phyloP scores from a whole-genome alignment of 2,329 filamentous ascomycete genomes.

The Biscogniauxia sp. region DNA sequence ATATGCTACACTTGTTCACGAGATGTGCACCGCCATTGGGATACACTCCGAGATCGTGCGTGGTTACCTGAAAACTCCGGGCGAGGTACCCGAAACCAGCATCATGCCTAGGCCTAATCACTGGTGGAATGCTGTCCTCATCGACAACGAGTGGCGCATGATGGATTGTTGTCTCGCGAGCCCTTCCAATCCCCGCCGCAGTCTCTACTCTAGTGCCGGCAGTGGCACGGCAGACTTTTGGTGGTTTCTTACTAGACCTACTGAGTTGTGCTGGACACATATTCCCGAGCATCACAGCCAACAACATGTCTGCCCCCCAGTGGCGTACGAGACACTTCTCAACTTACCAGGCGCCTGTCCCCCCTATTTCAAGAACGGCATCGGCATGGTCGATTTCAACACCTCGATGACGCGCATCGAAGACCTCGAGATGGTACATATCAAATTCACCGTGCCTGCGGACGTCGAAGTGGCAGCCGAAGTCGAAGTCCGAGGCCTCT shows the following conservation, averaged over 20 bases:
- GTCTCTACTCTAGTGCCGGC: slow-evolving; percentile 70
- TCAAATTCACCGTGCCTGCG: slow-evolving; percentile 81
- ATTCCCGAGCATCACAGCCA: slow-evolving; percentile 83
- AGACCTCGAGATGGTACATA: slow-evolving; percentile 87
- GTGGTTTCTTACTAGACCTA: slow-evolving; percentile 90
- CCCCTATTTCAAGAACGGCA: slow-evolving; percentile 77
- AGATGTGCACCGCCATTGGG: slow-evolving; percentile 91
- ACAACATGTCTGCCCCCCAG: slow-evolving; percentile 88
- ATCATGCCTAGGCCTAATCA: slow-evolving; percentile 87
- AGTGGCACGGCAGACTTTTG: slow-evolving; percentile 74
- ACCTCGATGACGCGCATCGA: slow-evolving; percentile 83
- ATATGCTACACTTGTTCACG: slow-evolving; percentile 80
- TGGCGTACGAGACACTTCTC: slow-evolving; percentile 81
- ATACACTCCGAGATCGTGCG: slow-evolving; percentile 83
- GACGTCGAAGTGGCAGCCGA: slow-evolving; percentile 93
- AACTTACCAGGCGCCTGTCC: slow-evolving; percentile 84
- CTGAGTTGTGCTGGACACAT: slow-evolving; percentile 93
- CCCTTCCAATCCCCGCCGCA: slow-evolving; percentile 81
- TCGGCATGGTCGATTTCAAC: slow-evolving; percentile 86
- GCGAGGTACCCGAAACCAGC: slow-evolving; percentile 77
- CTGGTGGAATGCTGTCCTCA: slow-evolving; percentile 94
- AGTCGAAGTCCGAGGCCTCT: slow-evolving; percentile 79
- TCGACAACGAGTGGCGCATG: slow-evolving; percentile 94
- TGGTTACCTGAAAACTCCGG: slow-evolving; percentile 87
- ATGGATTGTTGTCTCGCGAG: slow-evolving; percentile 92